Base-by-base conservation (phyloP, 768 basidiomycete genomes). In the Xerocomus potaroensis region DNA sequence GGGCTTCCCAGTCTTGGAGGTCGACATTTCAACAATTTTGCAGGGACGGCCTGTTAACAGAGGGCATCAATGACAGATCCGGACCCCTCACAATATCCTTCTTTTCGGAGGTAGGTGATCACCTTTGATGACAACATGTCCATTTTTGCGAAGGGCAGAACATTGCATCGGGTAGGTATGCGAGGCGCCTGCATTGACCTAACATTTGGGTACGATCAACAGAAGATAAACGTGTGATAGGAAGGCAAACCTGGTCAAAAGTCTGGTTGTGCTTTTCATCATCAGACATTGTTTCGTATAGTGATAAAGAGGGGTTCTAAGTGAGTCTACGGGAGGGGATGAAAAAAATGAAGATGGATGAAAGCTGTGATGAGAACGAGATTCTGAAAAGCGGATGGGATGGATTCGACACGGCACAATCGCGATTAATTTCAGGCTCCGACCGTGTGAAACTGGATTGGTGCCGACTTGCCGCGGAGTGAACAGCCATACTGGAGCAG, bases 1-100 rank as follows among this genome's bases (percentile, higher is more conserved):
- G 77, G 98, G 95, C 83, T 98, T 98, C 62, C 95, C 94, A 39
- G 93, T 95, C 83, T 98, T 98, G 69, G 94, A 98, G 75, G 94
- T 96, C 54, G 92, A 95, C 94, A 96, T 97, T 69, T 96, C 93
- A 61, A 93, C 84, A 73, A 92, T 92, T 78, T 98, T 98, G 89
- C 94, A 98, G 57, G 94, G 94, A 60, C 93, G 83, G 58, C 77
- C 86, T 87, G 34, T 22, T 21, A 22, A 37, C 45, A 21, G 18
- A 22, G 34, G 8, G 24, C 5, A 35, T 43, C 18, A 47, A 45
- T 32, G 31, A 41, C 12, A 47, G 43, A 50, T 48, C 16, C 38
- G 32, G 27, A n/a, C n/a, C n/a, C n/a, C n/a, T n/a, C n/a, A n/a
- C n/a, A n/a, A n/a, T n/a, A n/a, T n/a, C 35, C 44, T 43, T 19